phyloP scores from a whole-genome alignment of 148 eudicot species.

The Drosera capensis region DNA sequence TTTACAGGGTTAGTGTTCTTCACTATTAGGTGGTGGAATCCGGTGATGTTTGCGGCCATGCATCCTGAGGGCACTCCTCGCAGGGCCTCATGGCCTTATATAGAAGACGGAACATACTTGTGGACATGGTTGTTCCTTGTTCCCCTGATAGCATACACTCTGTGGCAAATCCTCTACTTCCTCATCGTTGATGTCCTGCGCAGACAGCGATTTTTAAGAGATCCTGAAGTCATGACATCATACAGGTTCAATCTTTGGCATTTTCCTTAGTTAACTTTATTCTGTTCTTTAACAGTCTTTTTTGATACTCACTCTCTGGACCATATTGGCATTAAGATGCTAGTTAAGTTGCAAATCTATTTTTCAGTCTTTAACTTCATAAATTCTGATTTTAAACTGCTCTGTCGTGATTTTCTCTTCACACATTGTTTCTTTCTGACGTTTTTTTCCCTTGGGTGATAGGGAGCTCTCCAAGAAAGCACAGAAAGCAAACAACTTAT shows the following conservation, averaged over 20 bases:
- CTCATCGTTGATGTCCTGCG: slow-evolving; percentile 80
- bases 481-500: slow-evolving; percentile 74
- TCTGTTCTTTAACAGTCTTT: not conserved
- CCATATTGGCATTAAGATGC: no score
- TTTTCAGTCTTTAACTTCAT: not conserved
- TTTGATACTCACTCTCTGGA: no score
- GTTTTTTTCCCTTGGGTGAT: not conserved
- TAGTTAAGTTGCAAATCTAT: no score
- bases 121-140: slow-evolving; percentile 89
- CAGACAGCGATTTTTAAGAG: slow-evolving; percentile 73
- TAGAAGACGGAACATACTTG: slow-evolving; percentile 44
- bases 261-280: no score
- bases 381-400: not conserved
- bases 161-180: slow-evolving; percentile 86
- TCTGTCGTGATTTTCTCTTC: not conserved
- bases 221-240: slow-evolving; percentile 98
- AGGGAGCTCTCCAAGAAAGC: slow-evolving; percentile 99
- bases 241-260: no score
- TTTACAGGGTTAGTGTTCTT: slow-evolving; percentile 84
- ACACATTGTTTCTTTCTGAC: not conserved
- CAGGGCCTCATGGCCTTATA: slow-evolving; percentile 77
- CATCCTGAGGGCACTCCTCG: slow-evolving; percentile 69
- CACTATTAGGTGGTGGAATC: slow-evolving; percentile 97
- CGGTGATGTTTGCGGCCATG: slow-evolving; percentile 72
- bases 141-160: slow-evolving; percentile 65